Percentiles rank a stretch among this genome's conserved stretches.
Evolutionary conservation across 768 basidiomycete species (phyloP).

Genomic region (Suillus variegatus): DNA sequence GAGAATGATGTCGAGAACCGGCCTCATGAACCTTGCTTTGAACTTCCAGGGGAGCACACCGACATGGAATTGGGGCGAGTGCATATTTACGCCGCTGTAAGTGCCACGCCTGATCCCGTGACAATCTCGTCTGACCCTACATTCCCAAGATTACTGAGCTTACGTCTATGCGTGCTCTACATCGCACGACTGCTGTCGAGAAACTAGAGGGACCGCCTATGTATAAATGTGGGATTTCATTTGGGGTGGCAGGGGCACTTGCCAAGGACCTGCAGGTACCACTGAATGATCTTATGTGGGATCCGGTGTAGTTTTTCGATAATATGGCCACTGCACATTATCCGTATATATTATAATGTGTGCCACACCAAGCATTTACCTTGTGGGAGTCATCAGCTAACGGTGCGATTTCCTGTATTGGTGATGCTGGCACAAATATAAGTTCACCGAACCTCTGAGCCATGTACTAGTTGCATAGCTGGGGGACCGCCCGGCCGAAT

Average conservation of each 20-base stretch:
- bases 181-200: slow-evolving; percentile 61
- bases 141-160: slow-evolving; percentile 63
- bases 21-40: slow-evolving; percentile 46
- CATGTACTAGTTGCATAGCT: too few relatives aligned
- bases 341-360: neutral
- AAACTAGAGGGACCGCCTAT: slow-evolving; percentile 67
- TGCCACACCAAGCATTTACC: neutral
- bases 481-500: too few relatives aligned
- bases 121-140: slow-evolving; percentile 2
- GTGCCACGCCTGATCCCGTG: slow-evolving; percentile 24
- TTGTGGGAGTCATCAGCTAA: neutral
- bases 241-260: slow-evolving; percentile 53
- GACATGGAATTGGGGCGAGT: slow-evolving; percentile 72
- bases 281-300: slow-evolving; percentile 71
- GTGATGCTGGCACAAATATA: neutral
- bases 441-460: too few relatives aligned
- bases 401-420: neutral
- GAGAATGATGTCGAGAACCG: slow-evolving; percentile 61
- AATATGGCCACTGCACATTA: neutral
- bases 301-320: slow-evolving; percentile 34
- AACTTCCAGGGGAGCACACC: slow-evolving; percentile 66
- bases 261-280: slow-evolving; percentile 62
- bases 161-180: slow-evolving; percentile 62
- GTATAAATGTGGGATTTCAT: slow-evolving; percentile 74
- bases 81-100: slow-evolving; percentile 58